Percentiles rank a stretch among this genome's conserved stretches.
phyloP scores from a whole-genome alignment of 106 monocot species.

The Phalaenopsis aphrodite region DNA sequence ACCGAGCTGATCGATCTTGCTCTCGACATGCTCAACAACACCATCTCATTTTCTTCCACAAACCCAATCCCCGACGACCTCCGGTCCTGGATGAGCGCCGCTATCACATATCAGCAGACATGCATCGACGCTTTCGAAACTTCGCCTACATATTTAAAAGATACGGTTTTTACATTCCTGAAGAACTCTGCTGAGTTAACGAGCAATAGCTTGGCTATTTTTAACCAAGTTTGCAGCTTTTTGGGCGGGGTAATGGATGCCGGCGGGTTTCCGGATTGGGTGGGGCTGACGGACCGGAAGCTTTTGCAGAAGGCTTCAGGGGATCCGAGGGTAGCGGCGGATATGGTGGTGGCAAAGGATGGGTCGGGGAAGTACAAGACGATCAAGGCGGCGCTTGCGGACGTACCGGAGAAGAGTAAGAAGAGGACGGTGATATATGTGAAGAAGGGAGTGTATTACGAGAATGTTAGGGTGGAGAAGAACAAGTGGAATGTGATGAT shows the following conservation, averaged over 20 bases:
- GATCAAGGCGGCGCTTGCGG: slow-evolving; percentile 18
- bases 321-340: background rate
- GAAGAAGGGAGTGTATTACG: slow-evolving; percentile 28
- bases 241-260: background rate
- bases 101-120: slow-evolving; percentile 31
- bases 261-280: slow-evolving; percentile 12
- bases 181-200: slow-evolving; percentile 11
- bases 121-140: slow-evolving; percentile 26
- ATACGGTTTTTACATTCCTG: background rate
- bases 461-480: slow-evolving; percentile 29
- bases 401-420: slow-evolving; percentile 14
- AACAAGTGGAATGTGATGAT: slow-evolving; percentile 31
- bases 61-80: slow-evolving; percentile 6
- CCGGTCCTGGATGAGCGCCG: slow-evolving; percentile 31
- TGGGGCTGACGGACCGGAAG: slow-evolving; percentile 2
- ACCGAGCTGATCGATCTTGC: slow-evolving; percentile 4
- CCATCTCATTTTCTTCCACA: background rate
- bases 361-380: slow-evolving; percentile 21
- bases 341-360: slow-evolving; percentile 26
- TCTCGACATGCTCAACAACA: slow-evolving; percentile 10
- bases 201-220: slow-evolving; percentile 16
- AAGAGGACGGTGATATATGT: slow-evolving; percentile 29
- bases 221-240: background rate
- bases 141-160: background rate
- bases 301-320: slow-evolving; percentile 7